Percentiles rank a stretch among this genome's conserved stretches.
phyloP scores from a whole-genome alignment of 129 eudicot species.

The Flaveria trinervia region DNA sequence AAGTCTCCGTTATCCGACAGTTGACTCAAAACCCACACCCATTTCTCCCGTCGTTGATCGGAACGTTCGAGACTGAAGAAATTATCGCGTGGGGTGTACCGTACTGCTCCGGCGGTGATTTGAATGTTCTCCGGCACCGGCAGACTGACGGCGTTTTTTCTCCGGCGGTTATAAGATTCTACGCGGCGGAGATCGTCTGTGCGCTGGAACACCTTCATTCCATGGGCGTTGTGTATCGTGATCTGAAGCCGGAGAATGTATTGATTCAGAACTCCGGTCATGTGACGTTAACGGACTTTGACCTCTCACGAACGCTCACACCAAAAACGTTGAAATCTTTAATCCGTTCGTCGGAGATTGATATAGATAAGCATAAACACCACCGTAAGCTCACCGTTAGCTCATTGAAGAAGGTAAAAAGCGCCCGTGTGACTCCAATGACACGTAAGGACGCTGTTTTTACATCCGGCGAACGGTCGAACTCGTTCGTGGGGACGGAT shows the following conservation, averaged over 20 bases:
- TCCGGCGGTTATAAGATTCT: conserved; percentile 64
- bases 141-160: conserved; percentile 73
- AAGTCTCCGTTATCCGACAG: conserved; percentile 55
- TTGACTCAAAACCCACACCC: conserved; percentile 45
- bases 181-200: conserved; percentile 66
- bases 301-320: conserved; percentile 61
- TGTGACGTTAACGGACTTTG: conserved; percentile 88
- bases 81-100: conserved; percentile 73
- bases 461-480: conserved; percentile 55
- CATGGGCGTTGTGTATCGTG: conserved; percentile 73
- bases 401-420: conserved; percentile 51
- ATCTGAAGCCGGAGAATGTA: conserved; percentile 81
- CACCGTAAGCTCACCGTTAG: background rate
- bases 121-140: conserved; percentile 62
- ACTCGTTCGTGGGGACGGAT: conserved; percentile 90
- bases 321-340: conserved; percentile 27
- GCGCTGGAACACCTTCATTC: conserved; percentile 68
- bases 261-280: conserved; percentile 77
- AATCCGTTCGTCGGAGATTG: background rate
- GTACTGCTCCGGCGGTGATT: conserved; percentile 80
- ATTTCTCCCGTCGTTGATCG: conserved; percentile 63
- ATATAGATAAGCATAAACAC: no score
- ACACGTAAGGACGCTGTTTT: conserved; percentile 39
- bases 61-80: conserved; percentile 50
- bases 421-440: conserved; percentile 71